Conservation (phyloP, 768 basidiomycete genomes). For the Suillus bovinus region DNA sequence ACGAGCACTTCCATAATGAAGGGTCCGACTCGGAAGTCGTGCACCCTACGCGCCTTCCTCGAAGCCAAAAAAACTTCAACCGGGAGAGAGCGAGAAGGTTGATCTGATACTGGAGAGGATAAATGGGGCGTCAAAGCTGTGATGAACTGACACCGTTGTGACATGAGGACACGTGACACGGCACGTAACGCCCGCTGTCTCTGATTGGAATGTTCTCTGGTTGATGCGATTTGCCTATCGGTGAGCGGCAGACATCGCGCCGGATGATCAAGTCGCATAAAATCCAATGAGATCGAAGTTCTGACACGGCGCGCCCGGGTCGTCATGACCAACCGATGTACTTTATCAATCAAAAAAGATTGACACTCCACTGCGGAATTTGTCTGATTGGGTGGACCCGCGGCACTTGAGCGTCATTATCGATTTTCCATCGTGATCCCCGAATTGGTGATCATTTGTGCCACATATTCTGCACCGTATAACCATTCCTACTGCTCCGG, state of each 20-base stretch:
- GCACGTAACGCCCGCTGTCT: not conserved
- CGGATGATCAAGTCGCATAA: not conserved
- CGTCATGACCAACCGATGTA: not conserved
- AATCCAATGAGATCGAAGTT: too few species aligned
- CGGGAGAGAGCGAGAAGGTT: slow-evolving; percentile 42
- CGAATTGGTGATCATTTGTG: not conserved
- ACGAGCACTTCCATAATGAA: slow-evolving; percentile 72
- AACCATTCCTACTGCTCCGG: not conserved
- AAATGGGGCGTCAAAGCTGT: slow-evolving; percentile 43
- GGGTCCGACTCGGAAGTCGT: slow-evolving; percentile 70
- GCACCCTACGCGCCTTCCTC: slow-evolving; percentile 68
- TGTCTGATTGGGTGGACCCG: not conserved
- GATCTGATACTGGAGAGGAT: slow-evolving; percentile 52
- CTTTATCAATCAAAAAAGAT: not conserved
- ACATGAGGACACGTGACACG: too few species aligned
- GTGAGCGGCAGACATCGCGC: not conserved
- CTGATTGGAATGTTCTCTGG: too few species aligned
- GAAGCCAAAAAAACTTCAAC: slow-evolving; percentile 55
- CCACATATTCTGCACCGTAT: not conserved
- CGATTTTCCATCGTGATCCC: not conserved
- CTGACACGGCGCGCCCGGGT: not conserved
- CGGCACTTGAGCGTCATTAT: not conserved
- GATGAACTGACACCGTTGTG: slow-evolving; percentile 30
- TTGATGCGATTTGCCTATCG: not conserved
- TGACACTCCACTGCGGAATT: not conserved